phyloP scores from a whole-genome alignment of 495 filamentous ascomycete genomes.

The Emericellopsis terricola region DNA sequence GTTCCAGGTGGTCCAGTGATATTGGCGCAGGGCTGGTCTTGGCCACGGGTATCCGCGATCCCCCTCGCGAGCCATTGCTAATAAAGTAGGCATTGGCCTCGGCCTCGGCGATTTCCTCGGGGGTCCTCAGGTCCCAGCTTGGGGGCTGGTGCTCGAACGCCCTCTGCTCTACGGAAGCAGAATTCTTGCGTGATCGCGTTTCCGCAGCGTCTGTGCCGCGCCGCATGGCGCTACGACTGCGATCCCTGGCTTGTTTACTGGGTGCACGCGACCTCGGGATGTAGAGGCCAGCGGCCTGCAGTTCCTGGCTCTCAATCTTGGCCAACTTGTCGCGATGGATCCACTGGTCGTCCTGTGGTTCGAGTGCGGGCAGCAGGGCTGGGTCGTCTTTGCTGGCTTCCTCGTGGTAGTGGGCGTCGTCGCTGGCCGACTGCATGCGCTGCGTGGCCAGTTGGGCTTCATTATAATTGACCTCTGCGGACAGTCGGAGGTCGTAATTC shows the following conservation, averaged over 20 bases:
- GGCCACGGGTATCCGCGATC: constrained; percentile 70
- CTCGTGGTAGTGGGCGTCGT: no score
- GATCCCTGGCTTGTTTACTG: constrained; percentile 34
- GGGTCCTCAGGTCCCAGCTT: constrained; percentile 54
- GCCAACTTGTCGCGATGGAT: constrained; percentile 94
- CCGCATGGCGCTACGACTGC: constrained; percentile 26
- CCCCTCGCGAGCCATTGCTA: constrained; percentile 16
- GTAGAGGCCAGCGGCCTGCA: constrained; percentile 70
- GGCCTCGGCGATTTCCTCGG: constrained; percentile 65
- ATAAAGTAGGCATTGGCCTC: constrained; percentile 30
- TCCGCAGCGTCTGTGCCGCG: constrained; percentile 26
- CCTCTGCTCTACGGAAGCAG: constrained; percentile 16
- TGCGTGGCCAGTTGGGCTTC: no score
- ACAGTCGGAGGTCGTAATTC: no score
- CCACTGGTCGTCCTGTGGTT: constrained; percentile 45
- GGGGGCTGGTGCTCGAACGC: constrained; percentile 12
- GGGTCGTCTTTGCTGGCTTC: no score
- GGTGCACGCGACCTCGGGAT: constrained; percentile 42
- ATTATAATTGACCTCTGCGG: no score
- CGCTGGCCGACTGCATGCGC: no score
- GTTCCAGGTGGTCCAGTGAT: constrained; percentile 46
- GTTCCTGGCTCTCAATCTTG: constrained; percentile 79
- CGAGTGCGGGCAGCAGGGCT: no score
- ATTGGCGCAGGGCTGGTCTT: constrained; percentile 64
- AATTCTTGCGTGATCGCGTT: constrained; percentile 26